These are phyloP conservation scores for Stagonosporopsis rhizophila DNA, from an alignment of 2,329 filamentous ascomycete genomes.

Conservation along the genomic window DNA sequence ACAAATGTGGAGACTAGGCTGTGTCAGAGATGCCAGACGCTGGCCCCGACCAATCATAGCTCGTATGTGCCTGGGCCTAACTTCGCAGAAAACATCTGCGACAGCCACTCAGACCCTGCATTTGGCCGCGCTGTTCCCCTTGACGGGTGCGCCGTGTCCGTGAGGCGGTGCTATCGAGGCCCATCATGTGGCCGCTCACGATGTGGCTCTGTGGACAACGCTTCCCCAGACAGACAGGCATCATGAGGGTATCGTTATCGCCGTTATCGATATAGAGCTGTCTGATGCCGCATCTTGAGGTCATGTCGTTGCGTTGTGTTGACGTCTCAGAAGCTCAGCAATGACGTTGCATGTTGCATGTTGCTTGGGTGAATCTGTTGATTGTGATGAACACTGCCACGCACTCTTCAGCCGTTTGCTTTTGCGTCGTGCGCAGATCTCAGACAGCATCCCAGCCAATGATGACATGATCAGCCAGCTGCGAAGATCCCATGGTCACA, in stretches of 20 bases:
- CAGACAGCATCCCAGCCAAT: constrained; percentile 14
- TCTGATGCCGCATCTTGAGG: not conserved
- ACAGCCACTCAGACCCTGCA: constrained; percentile 39
- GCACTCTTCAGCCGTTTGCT: constrained; percentile 18
- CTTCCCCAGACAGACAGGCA: constrained; percentile 1
- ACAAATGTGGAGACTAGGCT: constrained; percentile 43
- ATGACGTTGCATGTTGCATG: constrained; percentile 7
- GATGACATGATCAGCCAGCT: constrained; percentile 38
- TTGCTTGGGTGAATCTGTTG: constrained; percentile 14
- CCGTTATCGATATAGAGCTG: not conserved
- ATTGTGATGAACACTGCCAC: constrained; percentile 31
- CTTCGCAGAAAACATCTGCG: constrained; percentile 31
- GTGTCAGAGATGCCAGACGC: constrained; percentile 42
- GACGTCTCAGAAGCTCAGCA: constrained; percentile 4
- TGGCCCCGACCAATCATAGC: constrained; percentile 9
- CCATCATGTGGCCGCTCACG: constrained; percentile 8
- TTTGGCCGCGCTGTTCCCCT: constrained; percentile 25
- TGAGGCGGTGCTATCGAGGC: constrained; percentile 28
- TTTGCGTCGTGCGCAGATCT: constrained; percentile 21
- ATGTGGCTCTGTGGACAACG: not conserved
- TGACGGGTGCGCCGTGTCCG: constrained; percentile 20
- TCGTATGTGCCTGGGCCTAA: constrained; percentile 29
- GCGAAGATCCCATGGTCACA: constrained; percentile 29
- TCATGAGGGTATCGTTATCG: not conserved
- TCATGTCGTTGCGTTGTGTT: not conserved